A percentile compares a stretch with the other conserved stretches of the same genome.
Evolutionary conservation across 768 basidiomycete genomes (phyloP).

Genomic region (Boletus edulis): DNA sequence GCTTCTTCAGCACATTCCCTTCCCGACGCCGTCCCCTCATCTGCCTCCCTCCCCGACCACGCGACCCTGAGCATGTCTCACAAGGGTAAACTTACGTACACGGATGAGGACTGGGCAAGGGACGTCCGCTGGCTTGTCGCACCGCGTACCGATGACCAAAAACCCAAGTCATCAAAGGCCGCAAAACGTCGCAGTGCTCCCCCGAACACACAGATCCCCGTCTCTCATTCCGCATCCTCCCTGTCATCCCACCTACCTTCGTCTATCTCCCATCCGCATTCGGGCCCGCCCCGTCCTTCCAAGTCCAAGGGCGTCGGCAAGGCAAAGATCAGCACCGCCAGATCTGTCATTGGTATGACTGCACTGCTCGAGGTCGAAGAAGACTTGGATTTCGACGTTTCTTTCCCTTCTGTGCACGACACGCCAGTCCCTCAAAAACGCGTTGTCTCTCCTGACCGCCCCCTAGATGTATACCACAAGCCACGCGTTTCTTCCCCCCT

Average conservation of each 20-base stretch:
- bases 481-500: conserved; percentile 27
- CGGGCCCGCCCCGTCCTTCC: conserved; percentile 19
- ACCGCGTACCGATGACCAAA: conserved; percentile 24
- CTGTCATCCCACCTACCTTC: conserved; percentile 12
- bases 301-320: conserved; percentile 26
- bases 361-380: conserved; percentile 55
- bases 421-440: conserved; percentile 17
- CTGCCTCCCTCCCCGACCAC: conserved; percentile 30
- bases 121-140: conserved; percentile 64
- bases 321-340: conserved; percentile 34
- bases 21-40: conserved; percentile 36
- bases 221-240: conserved; percentile 25
- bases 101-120: conserved; percentile 63
- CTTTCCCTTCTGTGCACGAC: conserved; percentile 4
- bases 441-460: conserved; percentile 10
- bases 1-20: conserved; percentile 29
- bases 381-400: conserved; percentile 28
- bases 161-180: conserved; percentile 20
- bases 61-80: conserved; percentile 18
- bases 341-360: conserved; percentile 52
- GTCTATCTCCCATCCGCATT: conserved; percentile 10
- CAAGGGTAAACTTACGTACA: conserved; percentile 35
- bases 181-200: conserved; percentile 20
- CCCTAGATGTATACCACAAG: conserved; percentile 10
- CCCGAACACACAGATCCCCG: conserved; percentile 3